These are phyloP conservation scores for Acanthamoeba healyi DNA, from an alignment of 208 protist species.

Conservation along the genomic window DNA sequence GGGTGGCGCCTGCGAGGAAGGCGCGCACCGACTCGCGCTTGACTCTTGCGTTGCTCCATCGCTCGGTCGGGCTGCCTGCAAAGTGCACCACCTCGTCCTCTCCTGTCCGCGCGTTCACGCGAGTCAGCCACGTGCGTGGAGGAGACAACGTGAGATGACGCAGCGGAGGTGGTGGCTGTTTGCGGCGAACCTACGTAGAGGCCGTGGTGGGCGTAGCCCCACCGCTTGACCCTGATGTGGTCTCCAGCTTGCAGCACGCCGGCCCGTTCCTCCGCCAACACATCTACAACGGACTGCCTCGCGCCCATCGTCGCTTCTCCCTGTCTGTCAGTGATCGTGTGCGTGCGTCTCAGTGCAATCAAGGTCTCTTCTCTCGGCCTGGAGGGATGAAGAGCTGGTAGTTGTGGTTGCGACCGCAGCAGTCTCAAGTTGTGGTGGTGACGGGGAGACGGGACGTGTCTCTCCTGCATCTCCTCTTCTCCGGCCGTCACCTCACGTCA, in stretches of 20 bases:
- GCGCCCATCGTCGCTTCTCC: not conserved
- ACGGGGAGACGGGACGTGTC: no score
- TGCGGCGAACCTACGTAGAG: not conserved
- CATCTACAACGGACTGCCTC: not conserved
- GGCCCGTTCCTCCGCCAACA: not conserved
- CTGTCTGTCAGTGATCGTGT: no score
- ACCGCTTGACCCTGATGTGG: not conserved
- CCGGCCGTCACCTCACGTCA: not conserved
- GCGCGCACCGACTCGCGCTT: not conserved
- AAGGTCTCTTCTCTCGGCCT: not conserved
- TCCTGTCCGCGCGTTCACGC: not conserved
- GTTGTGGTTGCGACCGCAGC: not conserved
- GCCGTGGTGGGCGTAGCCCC: not conserved
- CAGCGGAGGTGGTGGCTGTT: not conserved
- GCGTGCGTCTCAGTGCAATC: no score
- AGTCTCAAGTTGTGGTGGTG: no score
- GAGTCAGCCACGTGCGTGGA: not conserved
- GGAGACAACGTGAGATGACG: no score
- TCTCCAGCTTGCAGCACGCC: not conserved
- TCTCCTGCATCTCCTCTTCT: not conserved
- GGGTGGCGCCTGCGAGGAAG: not conserved
- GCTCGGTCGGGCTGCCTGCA: not conserved
- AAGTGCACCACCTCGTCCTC: not conserved
- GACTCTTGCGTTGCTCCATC: not conserved
- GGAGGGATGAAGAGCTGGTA: not conserved